Evolutionary conservation across 345 rosid genomes (phyloP).

Genomic region (Dipteronia dyeriana): DNA sequence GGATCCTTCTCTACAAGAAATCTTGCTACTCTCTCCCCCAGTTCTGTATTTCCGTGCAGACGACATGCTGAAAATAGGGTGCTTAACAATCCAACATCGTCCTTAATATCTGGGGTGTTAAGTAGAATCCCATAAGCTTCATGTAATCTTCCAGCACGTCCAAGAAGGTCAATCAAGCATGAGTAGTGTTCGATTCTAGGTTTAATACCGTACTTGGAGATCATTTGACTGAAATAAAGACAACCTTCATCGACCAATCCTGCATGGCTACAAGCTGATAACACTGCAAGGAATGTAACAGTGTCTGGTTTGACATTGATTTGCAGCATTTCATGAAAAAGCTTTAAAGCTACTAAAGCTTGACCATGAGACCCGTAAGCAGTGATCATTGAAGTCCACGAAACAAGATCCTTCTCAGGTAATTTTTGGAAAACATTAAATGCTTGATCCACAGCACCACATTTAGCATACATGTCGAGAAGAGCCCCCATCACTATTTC

Average conservation of each 20-base stretch:
- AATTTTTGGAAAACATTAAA: slow-evolving; percentile 39
- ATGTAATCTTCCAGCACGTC: slow-evolving; percentile 61
- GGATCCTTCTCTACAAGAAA: slow-evolving; percentile 46
- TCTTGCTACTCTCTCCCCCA: slow-evolving; percentile 52
- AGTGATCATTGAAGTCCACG: slow-evolving; percentile 77
- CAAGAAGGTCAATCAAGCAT: slow-evolving; percentile 78
- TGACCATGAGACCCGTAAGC: slow-evolving; percentile 77
- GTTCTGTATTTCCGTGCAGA: slow-evolving; percentile 44
- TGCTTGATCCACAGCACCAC: slow-evolving; percentile 75
- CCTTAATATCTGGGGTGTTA: slow-evolving; percentile 35
- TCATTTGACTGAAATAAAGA: slow-evolving; percentile 49
- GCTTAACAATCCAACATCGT: slow-evolving; percentile 56
- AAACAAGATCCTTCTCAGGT: slow-evolving; percentile 57
- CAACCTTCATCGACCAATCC: slow-evolving; percentile 64
- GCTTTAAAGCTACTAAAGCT: slow-evolving; percentile 50
- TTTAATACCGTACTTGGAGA: slow-evolving; percentile 32
- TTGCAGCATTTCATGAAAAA: slow-evolving; percentile 55
- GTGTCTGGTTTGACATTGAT: slow-evolving; percentile 52
- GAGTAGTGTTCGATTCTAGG: slow-evolving; percentile 63
- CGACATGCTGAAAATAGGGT: slow-evolving; percentile 64
- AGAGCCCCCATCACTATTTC: slow-evolving; percentile 68
- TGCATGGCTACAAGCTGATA: slow-evolving; percentile 74
- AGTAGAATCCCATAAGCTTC: slow-evolving; percentile 63
- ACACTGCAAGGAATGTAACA: slow-evolving; percentile 61
- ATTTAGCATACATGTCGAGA: slow-evolving; percentile 84